A percentile compares a stretch with the other conserved stretches of the same genome.
Evolutionary conservation across 441 rosid genomes (phyloP).

Genomic region (Omphalea diandra): DNA sequence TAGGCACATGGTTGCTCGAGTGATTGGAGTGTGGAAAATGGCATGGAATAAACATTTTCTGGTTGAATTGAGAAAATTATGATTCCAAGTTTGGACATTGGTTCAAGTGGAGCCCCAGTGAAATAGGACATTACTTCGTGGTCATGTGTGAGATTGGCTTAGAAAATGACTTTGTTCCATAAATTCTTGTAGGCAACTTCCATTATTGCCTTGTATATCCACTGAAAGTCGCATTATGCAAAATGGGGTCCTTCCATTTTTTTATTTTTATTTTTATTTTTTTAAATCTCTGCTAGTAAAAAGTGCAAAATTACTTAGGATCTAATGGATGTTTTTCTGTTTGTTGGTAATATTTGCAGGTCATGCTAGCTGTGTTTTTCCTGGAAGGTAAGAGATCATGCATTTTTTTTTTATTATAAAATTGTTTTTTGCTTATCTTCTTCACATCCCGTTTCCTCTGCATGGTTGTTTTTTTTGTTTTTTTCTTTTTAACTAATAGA

Average conservation of each 20-base stretch:
- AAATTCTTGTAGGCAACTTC: slow-evolving; percentile 24
- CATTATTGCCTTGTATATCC: slow-evolving; percentile 18
- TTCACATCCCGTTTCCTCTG: slow-evolving; percentile 5
- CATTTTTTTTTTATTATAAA: neutral
- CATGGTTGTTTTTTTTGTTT: neutral
- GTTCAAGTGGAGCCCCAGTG: slow-evolving; percentile 27
- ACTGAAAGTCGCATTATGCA: neutral
- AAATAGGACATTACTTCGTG: slow-evolving; percentile 7
- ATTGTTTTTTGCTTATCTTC: neutral
- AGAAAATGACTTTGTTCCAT: slow-evolving; percentile 20
- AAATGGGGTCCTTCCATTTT: slow-evolving; percentile 11
- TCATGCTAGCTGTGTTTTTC: slow-evolving; percentile 90
- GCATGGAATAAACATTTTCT: slow-evolving; percentile 21
- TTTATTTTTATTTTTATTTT: too few species aligned
- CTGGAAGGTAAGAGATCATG: slow-evolving; percentile 69
- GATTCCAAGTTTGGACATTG: slow-evolving; percentile 20
- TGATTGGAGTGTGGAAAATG: slow-evolving; percentile 30
- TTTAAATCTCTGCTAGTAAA: neutral
- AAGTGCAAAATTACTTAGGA: neutral
- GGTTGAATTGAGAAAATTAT: slow-evolving; percentile 10
- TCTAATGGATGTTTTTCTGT: slow-evolving; percentile 22
- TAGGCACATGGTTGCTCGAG: slow-evolving; percentile 34
- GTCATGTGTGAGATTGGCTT: slow-evolving; percentile 4
- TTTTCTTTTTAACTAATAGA: neutral
- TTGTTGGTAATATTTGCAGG: slow-evolving; percentile 53